Percentiles rank a stretch among this genome's conserved stretches.
phyloP scores from a whole-genome alignment of 1,284 basidiomycete species.

The Thelephora terrestris region DNA sequence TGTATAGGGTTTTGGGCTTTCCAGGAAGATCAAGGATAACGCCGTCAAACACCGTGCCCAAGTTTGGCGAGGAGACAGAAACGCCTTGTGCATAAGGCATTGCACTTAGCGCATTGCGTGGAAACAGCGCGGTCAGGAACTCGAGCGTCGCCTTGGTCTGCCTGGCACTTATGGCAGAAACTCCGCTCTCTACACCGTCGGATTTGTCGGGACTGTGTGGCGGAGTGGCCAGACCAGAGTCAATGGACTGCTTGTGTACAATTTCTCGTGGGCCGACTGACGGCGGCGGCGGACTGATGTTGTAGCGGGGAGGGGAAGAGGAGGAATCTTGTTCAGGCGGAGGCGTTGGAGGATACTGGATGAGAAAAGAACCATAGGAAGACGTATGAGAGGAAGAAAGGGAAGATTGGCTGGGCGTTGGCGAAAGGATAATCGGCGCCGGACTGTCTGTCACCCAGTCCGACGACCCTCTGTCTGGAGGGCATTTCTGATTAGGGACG shows the following conservation, averaged over 20 bases:
- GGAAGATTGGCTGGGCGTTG: constrained; percentile 14
- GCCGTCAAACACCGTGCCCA: constrained; percentile 62
- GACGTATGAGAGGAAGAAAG: constrained; percentile 32
- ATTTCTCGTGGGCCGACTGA: constrained; percentile 34
- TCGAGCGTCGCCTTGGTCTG: constrained; percentile 57
- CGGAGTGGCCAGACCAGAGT: constrained; percentile 38
- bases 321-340: constrained; percentile 14
- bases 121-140: constrained; percentile 68
- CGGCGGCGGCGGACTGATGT: constrained; percentile 13
- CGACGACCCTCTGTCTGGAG: constrained; percentile 85
- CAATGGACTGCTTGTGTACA: constrained; percentile 21
- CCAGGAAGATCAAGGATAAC: constrained; percentile 67
- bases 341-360: constrained; percentile 23
- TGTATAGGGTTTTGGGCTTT: constrained; percentile 62
- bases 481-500: constrained; percentile 78
- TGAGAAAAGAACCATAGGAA: constrained; percentile 22
- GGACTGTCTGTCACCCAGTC: constrained; percentile 84
- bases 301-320: constrained; percentile 6
- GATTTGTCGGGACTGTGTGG: constrained; percentile 49
- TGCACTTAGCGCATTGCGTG: constrained; percentile 51
- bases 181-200: constrained; percentile 17
- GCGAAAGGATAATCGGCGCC: constrained; percentile 49
- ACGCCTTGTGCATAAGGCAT: constrained; percentile 64
- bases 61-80: constrained; percentile 54
- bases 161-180: constrained; percentile 24